These are phyloP conservation scores for Apiospora rasikravindrae DNA, from an alignment of 2,329 filamentous ascomycete species.

Conservation along the genomic window DNA sequence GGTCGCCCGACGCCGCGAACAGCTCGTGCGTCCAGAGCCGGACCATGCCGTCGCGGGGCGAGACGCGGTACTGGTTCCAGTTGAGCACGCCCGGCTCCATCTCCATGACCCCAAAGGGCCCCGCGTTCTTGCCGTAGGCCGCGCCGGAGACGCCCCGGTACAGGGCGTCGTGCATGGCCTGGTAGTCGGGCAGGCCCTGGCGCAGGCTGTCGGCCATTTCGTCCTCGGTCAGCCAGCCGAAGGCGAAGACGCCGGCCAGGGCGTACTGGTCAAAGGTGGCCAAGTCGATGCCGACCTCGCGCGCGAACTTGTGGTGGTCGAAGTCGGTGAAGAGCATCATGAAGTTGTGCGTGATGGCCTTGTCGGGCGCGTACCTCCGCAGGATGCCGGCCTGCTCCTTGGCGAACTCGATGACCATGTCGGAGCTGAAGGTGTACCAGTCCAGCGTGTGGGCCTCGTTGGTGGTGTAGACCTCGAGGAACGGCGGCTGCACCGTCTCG, in stretches of 20 bases:
- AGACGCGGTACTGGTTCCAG: constrained; percentile 31
- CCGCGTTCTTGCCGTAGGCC: constrained; percentile 26
- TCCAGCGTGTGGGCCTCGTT: constrained; percentile 31
- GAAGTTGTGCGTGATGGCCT: constrained; percentile 32
- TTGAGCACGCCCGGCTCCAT: constrained; percentile 34
- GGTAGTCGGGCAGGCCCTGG: constrained; percentile 30
- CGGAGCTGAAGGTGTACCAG: constrained; percentile 32
- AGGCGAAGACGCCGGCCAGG: constrained; percentile 24
- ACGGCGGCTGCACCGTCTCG: constrained; percentile 29
- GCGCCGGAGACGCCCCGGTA: constrained; percentile 30
- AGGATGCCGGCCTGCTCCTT: constrained; percentile 30
- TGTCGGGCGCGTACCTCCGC: constrained; percentile 26
- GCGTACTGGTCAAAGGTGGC: constrained; percentile 31
- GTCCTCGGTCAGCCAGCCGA: constrained; percentile 27
- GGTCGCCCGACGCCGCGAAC: constrained; percentile 28
- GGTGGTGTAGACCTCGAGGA: constrained; percentile 31
- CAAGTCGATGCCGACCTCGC: constrained; percentile 30
- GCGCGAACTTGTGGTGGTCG: constrained; percentile 30
- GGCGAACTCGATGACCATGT: constrained; percentile 33
- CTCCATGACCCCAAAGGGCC: constrained; percentile 32
- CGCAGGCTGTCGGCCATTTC: constrained; percentile 28
- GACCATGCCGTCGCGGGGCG: constrained; percentile 30
- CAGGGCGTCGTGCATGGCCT: constrained; percentile 29
- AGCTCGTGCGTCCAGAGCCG: constrained; percentile 32
- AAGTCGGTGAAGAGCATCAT: constrained; percentile 30